phyloP scores from a whole-genome alignment of 2,329 filamentous ascomycete genomes.

The Colletotrichum sojae region DNA sequence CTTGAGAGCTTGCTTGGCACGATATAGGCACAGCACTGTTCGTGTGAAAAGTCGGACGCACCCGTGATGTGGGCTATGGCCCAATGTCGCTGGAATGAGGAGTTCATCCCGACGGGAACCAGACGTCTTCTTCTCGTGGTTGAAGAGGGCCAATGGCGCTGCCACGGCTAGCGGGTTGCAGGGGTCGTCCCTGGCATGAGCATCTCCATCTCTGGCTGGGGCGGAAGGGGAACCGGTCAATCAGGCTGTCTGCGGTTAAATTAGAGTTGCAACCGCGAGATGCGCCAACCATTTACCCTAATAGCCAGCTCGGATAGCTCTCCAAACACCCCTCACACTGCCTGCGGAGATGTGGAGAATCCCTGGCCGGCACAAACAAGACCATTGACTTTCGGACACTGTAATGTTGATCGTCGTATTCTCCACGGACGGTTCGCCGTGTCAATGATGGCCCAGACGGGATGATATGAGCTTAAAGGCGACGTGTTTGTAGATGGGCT shows the following conservation, averaged over 20 bases:
- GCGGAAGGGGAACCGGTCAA: conserved; percentile 27
- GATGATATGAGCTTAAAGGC: not conserved
- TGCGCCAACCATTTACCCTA: conserved; percentile 37
- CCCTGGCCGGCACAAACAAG: conserved; percentile 5
- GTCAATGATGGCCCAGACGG: not conserved
- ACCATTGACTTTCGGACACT: not conserved
- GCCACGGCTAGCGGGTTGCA: conserved; percentile 26
- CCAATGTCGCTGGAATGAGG: conserved; percentile 17
- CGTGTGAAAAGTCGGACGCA: not conserved
- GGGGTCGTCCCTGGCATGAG: conserved; percentile 22
- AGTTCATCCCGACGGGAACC: conserved; percentile 26
- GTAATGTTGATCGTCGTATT: not conserved
- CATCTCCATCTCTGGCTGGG: conserved; percentile 29
- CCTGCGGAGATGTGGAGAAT: conserved; percentile 35
- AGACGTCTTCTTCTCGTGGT: conserved; percentile 5
- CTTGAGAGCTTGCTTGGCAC: not conserved
- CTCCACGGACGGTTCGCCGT: not conserved
- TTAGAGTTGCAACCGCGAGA: conserved; percentile 22
- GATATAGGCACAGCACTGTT: not conserved
- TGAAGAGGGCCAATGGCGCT: conserved; percentile 19
- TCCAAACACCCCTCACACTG: conserved; percentile 25
- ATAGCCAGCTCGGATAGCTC: conserved; percentile 37
- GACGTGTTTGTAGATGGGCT: too few species aligned
- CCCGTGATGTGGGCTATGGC: conserved; percentile 22
- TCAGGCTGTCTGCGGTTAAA: conserved; percentile 41